phyloP scores from a whole-genome alignment of 140 eudicot genomes.

The Senecio squalidus region DNA sequence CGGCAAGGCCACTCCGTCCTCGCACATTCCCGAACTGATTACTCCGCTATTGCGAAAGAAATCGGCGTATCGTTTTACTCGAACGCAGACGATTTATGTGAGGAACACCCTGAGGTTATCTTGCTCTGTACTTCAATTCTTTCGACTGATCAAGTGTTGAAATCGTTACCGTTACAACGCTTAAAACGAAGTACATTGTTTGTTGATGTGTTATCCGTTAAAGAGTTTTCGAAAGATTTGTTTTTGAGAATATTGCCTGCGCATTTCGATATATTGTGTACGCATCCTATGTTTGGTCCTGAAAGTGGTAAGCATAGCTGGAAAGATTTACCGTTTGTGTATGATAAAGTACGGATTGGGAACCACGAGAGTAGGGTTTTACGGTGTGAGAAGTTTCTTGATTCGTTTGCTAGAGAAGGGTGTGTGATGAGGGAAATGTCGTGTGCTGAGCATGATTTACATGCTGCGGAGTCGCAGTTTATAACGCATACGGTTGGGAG shows the following conservation, averaged over 20 bases:
- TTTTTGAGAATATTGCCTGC: conserved; percentile 43
- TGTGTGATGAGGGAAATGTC: conserved; percentile 82
- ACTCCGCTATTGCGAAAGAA: conserved; percentile 30
- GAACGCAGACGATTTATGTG: conserved; percentile 71
- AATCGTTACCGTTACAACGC: conserved; percentile 61
- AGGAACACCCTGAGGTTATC: conserved; percentile 82
- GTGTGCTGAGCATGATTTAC: conserved; percentile 74
- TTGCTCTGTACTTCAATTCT: conserved; percentile 78
- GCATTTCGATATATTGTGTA: conserved; percentile 77
- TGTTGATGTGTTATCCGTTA: conserved; percentile 81
- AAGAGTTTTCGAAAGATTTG: conserved; percentile 59
- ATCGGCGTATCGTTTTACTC: conserved; percentile 47
- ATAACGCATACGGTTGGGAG: conserved; percentile 85
- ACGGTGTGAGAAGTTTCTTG: conserved; percentile 58
- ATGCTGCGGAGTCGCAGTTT: conserved; percentile 82
- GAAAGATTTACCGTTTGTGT: conserved; percentile 66
- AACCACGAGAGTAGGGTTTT: conserved; percentile 36
- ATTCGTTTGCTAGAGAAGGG: conserved; percentile 67
- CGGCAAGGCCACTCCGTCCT: conserved; percentile 59
- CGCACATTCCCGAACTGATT: conserved; percentile 64
- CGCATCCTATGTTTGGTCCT: conserved; percentile 97
- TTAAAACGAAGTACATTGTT: conserved; percentile 63
- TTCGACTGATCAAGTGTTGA: conserved; percentile 57
- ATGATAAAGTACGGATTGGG: conserved; percentile 74
- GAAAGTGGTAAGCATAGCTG: conserved; percentile 77